Evolutionary conservation across 108 stramenopile species (phyloP), one percentile per base, ranked within the genome.

Genomic region (Cyclotella choctawhatcheeana): DNA sequence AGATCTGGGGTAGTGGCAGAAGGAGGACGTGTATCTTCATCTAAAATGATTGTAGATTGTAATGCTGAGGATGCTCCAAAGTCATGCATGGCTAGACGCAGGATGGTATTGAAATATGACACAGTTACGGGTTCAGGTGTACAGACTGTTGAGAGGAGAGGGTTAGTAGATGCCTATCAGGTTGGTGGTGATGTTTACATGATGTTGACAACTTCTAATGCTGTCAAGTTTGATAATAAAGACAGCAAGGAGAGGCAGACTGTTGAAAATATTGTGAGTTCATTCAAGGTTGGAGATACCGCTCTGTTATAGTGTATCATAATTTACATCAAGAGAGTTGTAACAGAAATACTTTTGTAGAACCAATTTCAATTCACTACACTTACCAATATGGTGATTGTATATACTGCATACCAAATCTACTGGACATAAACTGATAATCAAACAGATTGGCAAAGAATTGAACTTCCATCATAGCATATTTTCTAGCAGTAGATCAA

Each of bases 101-200:
- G 91, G 24, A 62, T 88, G 44, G 55, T 77, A 31, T 54, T 92
- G 30, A 89, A 89, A 62, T 92, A 86, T 58, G 74, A 82, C 13
- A 89, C 88, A 12, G 87, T 92, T 0, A 92, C 91, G 8, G 87
- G 85, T 3, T 85, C 67, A 67, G 88, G 88, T 7, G 64, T 88
- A 1, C 82, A 84, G 47, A 80, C 73, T 27, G 91, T 92, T 7
- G 91, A 92, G 54, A 72, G 91, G 20, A 68, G 88, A 13, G 91
- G 81, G 17, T 69, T 92, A 61, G 75, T 89, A 1, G 91, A 92
- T 78, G 85, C 85, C 51, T 89, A 89, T 66, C 74, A 92, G 67
- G 74, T 92, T 26, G 72, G 60, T 0, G 68, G 65, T 7, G 81
- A 82, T 37, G 79, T 86, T 17, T 89, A 89, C 69, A 89, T 92